Percentiles rank a stretch among this genome's conserved stretches.
Conservation (phyloP, 345 rosid species). For the Pistacia integerrima region DNA sequence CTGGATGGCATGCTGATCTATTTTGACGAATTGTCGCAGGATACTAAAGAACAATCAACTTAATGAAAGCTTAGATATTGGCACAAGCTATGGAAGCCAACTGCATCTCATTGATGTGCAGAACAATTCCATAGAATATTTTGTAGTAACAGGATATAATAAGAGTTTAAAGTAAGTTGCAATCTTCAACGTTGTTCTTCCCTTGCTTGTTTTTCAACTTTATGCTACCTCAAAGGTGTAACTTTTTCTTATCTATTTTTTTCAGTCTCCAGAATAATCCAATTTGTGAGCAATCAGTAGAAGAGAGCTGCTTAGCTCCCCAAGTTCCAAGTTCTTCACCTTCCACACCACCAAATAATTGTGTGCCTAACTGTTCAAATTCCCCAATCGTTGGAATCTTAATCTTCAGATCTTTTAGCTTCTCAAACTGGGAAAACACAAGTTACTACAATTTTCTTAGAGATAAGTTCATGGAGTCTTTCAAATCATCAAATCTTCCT, state of each 20-base stretch:
- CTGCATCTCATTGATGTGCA: slow-evolving; percentile 61
- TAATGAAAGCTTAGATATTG: slow-evolving; percentile 54
- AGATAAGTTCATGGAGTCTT: slow-evolving; percentile 21
- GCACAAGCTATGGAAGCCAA: slow-evolving; percentile 39
- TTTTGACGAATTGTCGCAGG: slow-evolving; percentile 35
- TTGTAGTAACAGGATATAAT: slow-evolving; percentile 7
- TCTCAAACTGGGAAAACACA: slow-evolving; percentile 52
- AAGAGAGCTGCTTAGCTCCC: slow-evolving; percentile 35
- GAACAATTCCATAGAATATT: slow-evolving; percentile 39
- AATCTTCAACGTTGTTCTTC: not conserved
- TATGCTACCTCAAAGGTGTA: not conserved
- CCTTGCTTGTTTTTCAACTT: not conserved
- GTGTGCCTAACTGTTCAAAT: slow-evolving; percentile 49
- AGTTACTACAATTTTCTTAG: slow-evolving; percentile 36
- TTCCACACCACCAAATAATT: slow-evolving; percentile 44
- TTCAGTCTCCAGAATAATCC: slow-evolving; percentile 67
- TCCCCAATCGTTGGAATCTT: slow-evolving; percentile 68
- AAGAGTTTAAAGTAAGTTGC: slow-evolving; percentile 47
- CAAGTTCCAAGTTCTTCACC: slow-evolving; percentile 24
- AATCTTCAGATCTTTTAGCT: slow-evolving; percentile 55
- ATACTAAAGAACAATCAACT: slow-evolving; percentile 49
- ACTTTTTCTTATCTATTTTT: slow-evolving; percentile 8
- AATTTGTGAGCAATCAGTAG: slow-evolving; percentile 40
- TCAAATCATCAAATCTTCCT: slow-evolving; percentile 37
- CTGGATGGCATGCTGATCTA: not conserved